Evolutionary conservation across 228 moss, liverwort and hornwort genomes (phyloP).

Genomic region (Sphagnum fallax): DNA sequence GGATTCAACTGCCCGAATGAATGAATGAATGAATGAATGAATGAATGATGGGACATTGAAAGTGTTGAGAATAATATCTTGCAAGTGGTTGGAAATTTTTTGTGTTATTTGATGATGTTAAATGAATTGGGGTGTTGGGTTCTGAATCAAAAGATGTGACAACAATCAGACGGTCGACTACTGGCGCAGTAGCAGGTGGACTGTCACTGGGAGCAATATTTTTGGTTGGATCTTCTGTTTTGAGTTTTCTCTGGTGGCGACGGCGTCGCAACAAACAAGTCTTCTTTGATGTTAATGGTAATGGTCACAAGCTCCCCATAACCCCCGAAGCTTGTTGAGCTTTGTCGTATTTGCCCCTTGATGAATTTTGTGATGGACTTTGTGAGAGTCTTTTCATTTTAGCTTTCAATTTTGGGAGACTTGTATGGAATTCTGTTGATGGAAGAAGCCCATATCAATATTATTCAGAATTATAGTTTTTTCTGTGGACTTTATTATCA

Average conservation of each 20-base stretch:
- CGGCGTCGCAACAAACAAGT: conserved; percentile 21
- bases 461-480: not conserved
- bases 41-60: too few relatives aligned
- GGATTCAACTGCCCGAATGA: too few relatives aligned
- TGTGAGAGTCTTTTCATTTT: not conserved
- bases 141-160: not conserved
- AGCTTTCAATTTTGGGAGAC: not conserved
- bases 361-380: too few relatives aligned
- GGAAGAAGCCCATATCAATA: not conserved
- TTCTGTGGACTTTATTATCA: too few relatives aligned
- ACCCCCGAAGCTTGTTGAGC: not conserved
- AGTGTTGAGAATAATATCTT: too few relatives aligned
- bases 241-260: conserved; percentile 34
- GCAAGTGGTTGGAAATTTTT: too few relatives aligned
- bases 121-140: too few relatives aligned
- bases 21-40: too few relatives aligned
- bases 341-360: not conserved
- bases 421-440: not conserved
- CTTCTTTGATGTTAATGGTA: conserved; percentile 40
- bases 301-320: not conserved
- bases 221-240: conserved; percentile 25
- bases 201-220: conserved; percentile 33
- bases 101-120: too few relatives aligned
- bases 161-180: conserved; percentile 11
- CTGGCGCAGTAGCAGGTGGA: conserved; percentile 29